Percentiles rank a stretch among this genome's conserved stretches.
These are phyloP conservation scores for Vitellaria paradoxa DNA, from an alignment of 179 eudicot genomes.

Conservation along the genomic window DNA sequence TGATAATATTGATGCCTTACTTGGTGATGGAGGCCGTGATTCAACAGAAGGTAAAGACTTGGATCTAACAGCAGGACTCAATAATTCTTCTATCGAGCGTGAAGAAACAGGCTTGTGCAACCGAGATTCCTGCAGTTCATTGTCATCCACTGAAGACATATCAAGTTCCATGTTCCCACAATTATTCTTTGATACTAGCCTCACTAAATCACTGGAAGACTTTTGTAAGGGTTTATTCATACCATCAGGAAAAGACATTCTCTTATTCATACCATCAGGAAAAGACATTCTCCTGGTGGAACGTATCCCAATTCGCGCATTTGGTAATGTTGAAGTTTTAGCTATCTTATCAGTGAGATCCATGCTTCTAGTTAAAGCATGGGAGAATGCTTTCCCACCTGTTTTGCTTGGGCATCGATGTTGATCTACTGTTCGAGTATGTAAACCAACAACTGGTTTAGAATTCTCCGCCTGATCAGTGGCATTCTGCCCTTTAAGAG, in stretches of 20 bases:
- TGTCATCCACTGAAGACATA: conserved; percentile 44
- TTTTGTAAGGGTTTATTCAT: conserved; percentile 40
- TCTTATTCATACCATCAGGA: conserved; percentile 43
- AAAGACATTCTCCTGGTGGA: conserved; percentile 33
- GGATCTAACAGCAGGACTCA: conserved; percentile 39
- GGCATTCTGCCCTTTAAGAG: conserved; percentile 66
- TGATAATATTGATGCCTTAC: conserved; percentile 33
- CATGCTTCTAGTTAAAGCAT: conserved; percentile 39
- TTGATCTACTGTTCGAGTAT: conserved; percentile 65
- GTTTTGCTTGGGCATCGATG: conserved; percentile 87
- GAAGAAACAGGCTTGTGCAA: conserved; percentile 32
- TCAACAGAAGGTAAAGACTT: conserved; percentile 41
- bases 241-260: conserved; percentile 55
- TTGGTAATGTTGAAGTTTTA: conserved; percentile 26
- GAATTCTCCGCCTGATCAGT: conserved; percentile 80
- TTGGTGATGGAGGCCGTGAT: conserved; percentile 65
- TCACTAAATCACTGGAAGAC: conserved; percentile 46
- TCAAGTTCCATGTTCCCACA: conserved; percentile 24
- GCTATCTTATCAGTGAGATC: conserved; percentile 46
- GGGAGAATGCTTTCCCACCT: conserved; percentile 49
- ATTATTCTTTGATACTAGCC: conserved; percentile 31
- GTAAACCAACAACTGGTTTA: conserved; percentile 58
- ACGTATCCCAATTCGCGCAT: conserved; percentile 31
- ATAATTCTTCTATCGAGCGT: conserved; percentile 38
- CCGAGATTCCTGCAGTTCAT: conserved; percentile 32